Evolutionary conservation across 306 rosid genomes (phyloP).

Genomic region (Senna tora): DNA sequence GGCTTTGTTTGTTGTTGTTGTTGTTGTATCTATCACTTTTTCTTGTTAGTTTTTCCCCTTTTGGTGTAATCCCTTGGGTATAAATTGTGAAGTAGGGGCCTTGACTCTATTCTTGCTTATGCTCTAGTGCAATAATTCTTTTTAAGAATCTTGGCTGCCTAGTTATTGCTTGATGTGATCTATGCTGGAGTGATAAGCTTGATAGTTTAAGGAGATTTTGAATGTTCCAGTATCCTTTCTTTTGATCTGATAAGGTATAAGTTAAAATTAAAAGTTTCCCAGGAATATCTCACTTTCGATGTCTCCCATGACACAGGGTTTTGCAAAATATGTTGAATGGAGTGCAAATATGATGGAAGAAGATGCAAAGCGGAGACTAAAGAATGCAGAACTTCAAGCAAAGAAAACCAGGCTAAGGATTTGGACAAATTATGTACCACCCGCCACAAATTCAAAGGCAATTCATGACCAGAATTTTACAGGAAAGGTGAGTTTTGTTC

Average conservation of each 20-base stretch:
- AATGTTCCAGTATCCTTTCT: neutral
- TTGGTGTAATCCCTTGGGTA: neutral
- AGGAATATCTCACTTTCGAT: conserved; percentile 18
- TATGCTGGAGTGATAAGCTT: neutral
- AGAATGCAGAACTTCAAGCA: conserved; percentile 86
- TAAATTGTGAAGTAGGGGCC: neutral
- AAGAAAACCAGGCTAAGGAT: conserved; percentile 76
- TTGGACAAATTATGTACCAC: conserved; percentile 95
- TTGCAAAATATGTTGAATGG: conserved; percentile 94
- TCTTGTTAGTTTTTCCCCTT: neutral
- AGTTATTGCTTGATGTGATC: neutral
- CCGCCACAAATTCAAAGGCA: conserved; percentile 91
- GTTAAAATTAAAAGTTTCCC: neutral
- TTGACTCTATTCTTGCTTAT: neutral
- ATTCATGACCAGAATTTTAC: conserved; percentile 93
- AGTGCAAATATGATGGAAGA: conserved; percentile 99
- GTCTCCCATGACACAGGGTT: conserved; percentile 58
- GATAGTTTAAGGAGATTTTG: conserved; percentile 11
- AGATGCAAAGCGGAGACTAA: conserved; percentile 82
- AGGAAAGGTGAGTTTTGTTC: conserved; percentile 74
- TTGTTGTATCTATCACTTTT: too few relatives aligned
- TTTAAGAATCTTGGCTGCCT: conserved; percentile 3
- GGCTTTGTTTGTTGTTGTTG: too few relatives aligned
- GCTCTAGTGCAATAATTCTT: conserved; percentile 14
- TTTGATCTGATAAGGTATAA: conserved; percentile 15